Evolutionary conservation across 2,329 filamentous ascomycete genomes (phyloP).

Genomic region (Canariomyces notabilis): DNA sequence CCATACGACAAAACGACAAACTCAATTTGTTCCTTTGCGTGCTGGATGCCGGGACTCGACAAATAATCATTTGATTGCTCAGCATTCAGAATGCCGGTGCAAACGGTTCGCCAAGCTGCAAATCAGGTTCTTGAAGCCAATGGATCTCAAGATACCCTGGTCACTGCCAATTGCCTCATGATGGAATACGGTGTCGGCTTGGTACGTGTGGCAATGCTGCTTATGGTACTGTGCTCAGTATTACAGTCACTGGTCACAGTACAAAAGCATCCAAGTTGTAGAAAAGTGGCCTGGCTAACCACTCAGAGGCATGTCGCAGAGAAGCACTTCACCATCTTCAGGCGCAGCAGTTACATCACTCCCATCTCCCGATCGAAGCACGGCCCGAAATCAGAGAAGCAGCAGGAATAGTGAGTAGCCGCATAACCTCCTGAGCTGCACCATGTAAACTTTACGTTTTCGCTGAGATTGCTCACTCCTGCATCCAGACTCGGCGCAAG

Average conservation of each 20-base stretch:
- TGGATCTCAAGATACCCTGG: constrained; percentile 43
- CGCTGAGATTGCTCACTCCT: neutral
- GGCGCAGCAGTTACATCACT: constrained; percentile 1
- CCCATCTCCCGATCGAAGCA: constrained; percentile 6
- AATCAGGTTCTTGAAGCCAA: constrained; percentile 26
- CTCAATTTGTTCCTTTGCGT: too few species aligned
- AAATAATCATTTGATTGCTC: neutral
- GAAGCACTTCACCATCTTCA: constrained; percentile 23
- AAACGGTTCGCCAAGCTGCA: constrained; percentile 28
- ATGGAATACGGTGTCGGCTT: constrained; percentile 35
- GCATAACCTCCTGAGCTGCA: neutral
- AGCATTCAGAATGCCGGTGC: constrained; percentile 11
- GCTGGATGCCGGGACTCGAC: too few species aligned
- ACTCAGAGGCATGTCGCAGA: constrained; percentile 16
- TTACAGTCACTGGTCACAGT: too few species aligned
- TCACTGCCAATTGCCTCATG: constrained; percentile 35
- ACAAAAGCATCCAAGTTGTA: too few species aligned
- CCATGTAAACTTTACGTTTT: neutral
- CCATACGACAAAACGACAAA: too few species aligned
- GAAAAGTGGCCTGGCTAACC: constrained; percentile 5
- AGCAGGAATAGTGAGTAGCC: neutral
- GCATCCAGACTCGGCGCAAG: neutral
- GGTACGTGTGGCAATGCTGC: constrained; percentile 31
- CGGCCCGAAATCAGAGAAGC: neutral
- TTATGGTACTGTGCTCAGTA: constrained; percentile 8